Evolutionary conservation across 2,329 filamentous ascomycete genomes (phyloP).

Genomic region (Aureobasidium sp.): DNA sequence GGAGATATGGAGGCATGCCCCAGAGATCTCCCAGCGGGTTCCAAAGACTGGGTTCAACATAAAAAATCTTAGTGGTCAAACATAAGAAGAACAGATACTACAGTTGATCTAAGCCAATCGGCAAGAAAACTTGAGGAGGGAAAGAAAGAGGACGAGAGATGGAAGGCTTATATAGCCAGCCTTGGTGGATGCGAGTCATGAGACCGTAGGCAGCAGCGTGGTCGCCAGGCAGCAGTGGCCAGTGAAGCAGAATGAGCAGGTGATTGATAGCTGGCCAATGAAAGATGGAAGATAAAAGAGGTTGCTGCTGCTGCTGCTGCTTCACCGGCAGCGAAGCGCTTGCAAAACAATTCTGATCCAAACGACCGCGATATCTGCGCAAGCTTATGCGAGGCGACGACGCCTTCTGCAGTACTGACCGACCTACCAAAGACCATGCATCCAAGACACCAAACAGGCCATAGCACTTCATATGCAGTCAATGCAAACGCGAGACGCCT

Average conservation of each 20-base stretch:
- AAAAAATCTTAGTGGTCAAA: conserved; percentile 5
- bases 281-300: background rate
- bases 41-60: conserved; percentile 4
- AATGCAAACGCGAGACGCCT: background rate
- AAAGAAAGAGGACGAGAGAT: background rate
- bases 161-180: background rate
- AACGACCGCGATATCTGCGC: background rate
- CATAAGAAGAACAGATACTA: conserved; percentile 11
- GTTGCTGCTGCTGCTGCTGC: background rate
- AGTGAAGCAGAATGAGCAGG: background rate
- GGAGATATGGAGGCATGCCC: background rate
- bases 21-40: background rate
- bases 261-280: background rate
- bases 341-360: background rate
- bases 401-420: background rate
- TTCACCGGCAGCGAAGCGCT: background rate
- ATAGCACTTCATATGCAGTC: background rate
- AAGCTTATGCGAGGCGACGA: background rate
- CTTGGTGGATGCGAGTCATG: background rate
- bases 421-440: background rate
- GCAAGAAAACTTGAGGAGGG: background rate
- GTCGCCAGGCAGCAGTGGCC: background rate
- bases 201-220: background rate
- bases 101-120: background rate
- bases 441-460: no score